A percentile compares a stretch with the other conserved stretches of the same genome.
Conservation (phyloP, 1,284 basidiomycete species). For the Irpex lacteus region DNA sequence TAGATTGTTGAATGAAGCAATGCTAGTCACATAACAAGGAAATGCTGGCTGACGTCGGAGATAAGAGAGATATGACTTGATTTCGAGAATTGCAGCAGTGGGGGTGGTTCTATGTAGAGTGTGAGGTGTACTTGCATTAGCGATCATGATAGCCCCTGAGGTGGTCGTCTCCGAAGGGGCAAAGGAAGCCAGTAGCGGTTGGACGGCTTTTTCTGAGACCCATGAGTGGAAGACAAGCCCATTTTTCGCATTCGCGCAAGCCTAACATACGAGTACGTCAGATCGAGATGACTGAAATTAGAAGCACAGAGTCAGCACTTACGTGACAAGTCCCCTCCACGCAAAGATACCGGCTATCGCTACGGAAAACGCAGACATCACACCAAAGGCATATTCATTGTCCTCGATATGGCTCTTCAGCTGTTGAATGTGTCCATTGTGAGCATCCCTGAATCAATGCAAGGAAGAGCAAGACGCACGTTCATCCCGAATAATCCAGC, state of each 20-base stretch:
- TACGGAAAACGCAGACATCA: conserved; percentile 55
- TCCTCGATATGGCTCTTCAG: conserved; percentile 68
- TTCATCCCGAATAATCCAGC: conserved; percentile 97
- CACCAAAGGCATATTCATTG: conserved; percentile 66
- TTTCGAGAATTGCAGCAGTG: background rate
- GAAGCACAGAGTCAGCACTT: conserved; percentile 8
- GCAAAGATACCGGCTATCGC: conserved; percentile 55
- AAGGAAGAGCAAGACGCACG: conserved; percentile 43
- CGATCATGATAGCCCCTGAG: conserved; percentile 5
- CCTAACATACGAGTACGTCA: conserved; percentile 23
- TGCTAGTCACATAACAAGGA: too few relatives aligned
- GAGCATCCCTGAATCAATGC: conserved; percentile 11
- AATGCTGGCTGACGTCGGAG: too few relatives aligned
- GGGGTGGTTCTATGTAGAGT: background rate
- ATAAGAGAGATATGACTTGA: background rate
- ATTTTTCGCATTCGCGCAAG: conserved; percentile 43
- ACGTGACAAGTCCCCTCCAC: conserved; percentile 63
- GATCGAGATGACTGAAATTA: background rate
- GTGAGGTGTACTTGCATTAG: too few relatives aligned
- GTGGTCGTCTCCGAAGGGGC: conserved; percentile 19
- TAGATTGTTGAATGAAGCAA: too few relatives aligned
- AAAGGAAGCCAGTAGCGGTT: conserved; percentile 19
- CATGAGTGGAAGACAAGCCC: conserved; percentile 22
- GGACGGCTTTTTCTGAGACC: conserved; percentile 14
- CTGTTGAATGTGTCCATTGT: conserved; percentile 35